Base-by-base conservation (phyloP, 148 eudicot genomes). In the Polygonum aviculare region DNA sequence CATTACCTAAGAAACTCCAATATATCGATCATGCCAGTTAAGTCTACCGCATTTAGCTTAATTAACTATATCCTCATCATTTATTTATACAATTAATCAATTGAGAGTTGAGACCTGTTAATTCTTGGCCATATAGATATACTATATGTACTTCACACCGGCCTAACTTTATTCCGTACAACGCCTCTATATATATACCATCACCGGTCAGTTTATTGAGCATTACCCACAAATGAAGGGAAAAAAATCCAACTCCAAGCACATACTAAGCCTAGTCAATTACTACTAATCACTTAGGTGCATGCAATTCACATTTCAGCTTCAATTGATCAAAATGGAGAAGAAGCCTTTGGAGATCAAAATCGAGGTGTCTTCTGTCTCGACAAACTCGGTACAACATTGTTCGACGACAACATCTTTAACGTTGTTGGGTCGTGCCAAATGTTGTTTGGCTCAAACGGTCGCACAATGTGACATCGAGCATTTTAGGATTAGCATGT, bases 401-500 rank as follows among this genome's bases (percentile, higher is more conserved):
- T 26, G 31, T 26, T 21, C 57, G n/a, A 52, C 57, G 21, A 4
- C 41, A 7, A 15, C 57, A 21, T 52, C 16, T 5, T 52, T 52
- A 7, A 15, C 57, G 57, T 52, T 52, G 21, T 52, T 52, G 54
- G 1, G 18, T 16, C 54, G 18, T 2, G 18, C 57, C 6, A 52
- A 52, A 52, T 21, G n/a, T 2, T n/a, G 5, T 52, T 52, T 10
- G 57, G 3, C 4, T 2, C 57, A 52, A 50, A 12, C 12, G 14
- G 54, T 50, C 2, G 16, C 14, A 11, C 54, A 50, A 15, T 65
- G 71, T 65, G 16, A 65, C 15, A 14, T 22, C 54, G 83, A 86
- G 5, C 82, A 85, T 67, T 87, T 87, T 67, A 77, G 80, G 45
- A 79, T 87, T 63, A 74, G 82, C 54, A 55, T 87, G 39, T 87